Evolutionary conservation across 768 basidiomycete species (phyloP), one percentile per base, ranked within the genome.

Genomic region (Tylopilus plumbeoviolaceoides): DNA sequence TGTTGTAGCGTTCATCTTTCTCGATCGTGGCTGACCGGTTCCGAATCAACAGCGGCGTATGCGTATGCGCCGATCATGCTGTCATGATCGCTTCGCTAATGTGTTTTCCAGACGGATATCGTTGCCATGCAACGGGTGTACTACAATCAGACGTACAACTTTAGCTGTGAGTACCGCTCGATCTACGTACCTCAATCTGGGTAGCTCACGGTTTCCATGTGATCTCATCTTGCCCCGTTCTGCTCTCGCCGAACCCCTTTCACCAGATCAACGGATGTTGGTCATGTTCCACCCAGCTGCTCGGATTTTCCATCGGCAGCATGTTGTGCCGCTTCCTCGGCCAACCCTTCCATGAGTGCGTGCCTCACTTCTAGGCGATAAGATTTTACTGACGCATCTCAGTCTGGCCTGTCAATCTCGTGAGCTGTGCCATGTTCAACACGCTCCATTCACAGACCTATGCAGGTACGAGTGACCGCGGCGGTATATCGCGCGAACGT

Each of bases 81-180:
- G 39, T 46, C 5, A 9, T 3, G 27, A 20, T 38, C 6, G 2
- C 5, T 4, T 4, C 15, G 7, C 30, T 36, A 8, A n/a, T 28
- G 0, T 51, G 21, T 25, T 41, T 58, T 14, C 51, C n/a, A 72
- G 63, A 89, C 86, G 9, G 87, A 89, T 56, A 81, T 90, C 38
- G 64, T 89, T 40, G 85, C 85, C 1, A 86, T 90, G 4, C 87
- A 90, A n/a, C n/a, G n/a, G n/a, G n/a, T n/a, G n/a, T n/a, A n/a
- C n/a, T n/a, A n/a, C n/a, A n/a, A n/a, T n/a, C n/a, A n/a, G n/a
- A n/a, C n/a, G n/a, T n/a, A n/a, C n/a, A n/a, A n/a, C n/a, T n/a
- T n/a, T n/a, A n/a, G n/a, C n/a, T n/a, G n/a, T n/a, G n/a, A n/a
- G n/a, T n/a, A n/a, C n/a, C n/a, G n/a, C n/a, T n/a, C n/a, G 18